phyloP scores from a whole-genome alignment of 176 grass and related monocot genomes.

The Tuctoria greenei region DNA sequence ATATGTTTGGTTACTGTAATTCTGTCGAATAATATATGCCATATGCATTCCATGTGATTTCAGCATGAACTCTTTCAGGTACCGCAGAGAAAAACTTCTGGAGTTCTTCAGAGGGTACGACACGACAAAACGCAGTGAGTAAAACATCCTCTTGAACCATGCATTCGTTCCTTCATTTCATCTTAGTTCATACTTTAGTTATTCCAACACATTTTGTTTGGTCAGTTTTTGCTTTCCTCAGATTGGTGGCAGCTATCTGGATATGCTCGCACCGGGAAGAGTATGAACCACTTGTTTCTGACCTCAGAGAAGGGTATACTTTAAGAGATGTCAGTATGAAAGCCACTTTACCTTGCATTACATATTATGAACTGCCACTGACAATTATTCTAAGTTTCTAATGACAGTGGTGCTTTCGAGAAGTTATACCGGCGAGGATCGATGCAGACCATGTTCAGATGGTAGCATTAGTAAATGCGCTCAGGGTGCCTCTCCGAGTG shows the following conservation, averaged over 20 bases:
- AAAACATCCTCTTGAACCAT: slow-evolving; percentile 16
- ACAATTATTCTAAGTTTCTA: background rate
- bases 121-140: slow-evolving; percentile 9
- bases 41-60: background rate
- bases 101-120: background rate
- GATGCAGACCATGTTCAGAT: slow-evolving; percentile 21
- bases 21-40: background rate
- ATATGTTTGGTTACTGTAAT: slow-evolving; percentile 19
- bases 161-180: background rate
- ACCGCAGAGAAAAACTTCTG: slow-evolving; percentile 33
- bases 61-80: slow-evolving; percentile 7
- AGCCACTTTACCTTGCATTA: slow-evolving; percentile 11
- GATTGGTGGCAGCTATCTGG: slow-evolving; percentile 35
- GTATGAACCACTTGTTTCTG: background rate
- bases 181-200: background rate
- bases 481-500: slow-evolving; percentile 30
- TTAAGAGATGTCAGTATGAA: slow-evolving; percentile 27
- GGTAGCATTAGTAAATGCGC: background rate
- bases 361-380: slow-evolving; percentile 8
- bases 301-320: background rate
- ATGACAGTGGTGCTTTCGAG: slow-evolving; percentile 17
- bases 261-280: slow-evolving; percentile 30
- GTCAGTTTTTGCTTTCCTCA: slow-evolving; percentile 52
- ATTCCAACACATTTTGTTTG: slow-evolving; percentile 39
- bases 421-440: background rate